Evolutionary conservation across 495 filamentous ascomycete genomes (phyloP).

Genomic region (Neurospora terricola): DNA sequence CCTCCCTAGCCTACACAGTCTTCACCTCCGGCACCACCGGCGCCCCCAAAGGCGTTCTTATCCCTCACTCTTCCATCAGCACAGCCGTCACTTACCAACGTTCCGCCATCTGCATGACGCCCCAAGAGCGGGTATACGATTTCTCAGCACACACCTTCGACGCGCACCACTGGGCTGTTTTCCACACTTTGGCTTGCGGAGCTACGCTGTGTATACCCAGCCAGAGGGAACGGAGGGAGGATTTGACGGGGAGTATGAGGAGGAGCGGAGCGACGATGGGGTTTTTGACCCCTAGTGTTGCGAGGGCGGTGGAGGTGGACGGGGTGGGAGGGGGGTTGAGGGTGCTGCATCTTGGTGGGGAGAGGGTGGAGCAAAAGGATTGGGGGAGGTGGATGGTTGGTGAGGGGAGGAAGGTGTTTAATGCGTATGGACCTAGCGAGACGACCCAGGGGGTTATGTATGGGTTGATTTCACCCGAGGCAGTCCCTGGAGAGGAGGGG

Average conservation of each 20-base stretch:
- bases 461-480: background rate
- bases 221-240: constrained; percentile 20
- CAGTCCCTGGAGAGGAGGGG: fast-evolving
- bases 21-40: constrained; percentile 46
- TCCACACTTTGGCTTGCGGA: background rate
- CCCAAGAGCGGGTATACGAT: constrained; percentile 41
- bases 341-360: constrained; percentile 30
- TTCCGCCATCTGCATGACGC: constrained; percentile 27
- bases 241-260: constrained; percentile 19
- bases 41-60: constrained; percentile 32
- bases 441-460: background rate
- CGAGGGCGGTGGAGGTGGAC: constrained; percentile 5
- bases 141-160: constrained; percentile 58
- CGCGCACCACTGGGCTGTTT: constrained; percentile 27
- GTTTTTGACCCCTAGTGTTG: constrained; percentile 42
- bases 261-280: constrained; percentile 17
- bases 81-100: constrained; percentile 31
- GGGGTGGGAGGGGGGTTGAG: background rate
- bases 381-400: background rate
- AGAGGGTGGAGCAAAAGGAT: constrained; percentile 3
- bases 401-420: constrained; percentile 9
- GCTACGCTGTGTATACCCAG: constrained; percentile 22
- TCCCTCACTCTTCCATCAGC: constrained; percentile 31
- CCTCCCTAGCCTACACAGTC: constrained; percentile 40
- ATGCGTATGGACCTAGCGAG: constrained; percentile 41